Evolutionary conservation across 106 monocot genomes (phyloP).

Genomic region (Dioscorea dumetorum): DNA sequence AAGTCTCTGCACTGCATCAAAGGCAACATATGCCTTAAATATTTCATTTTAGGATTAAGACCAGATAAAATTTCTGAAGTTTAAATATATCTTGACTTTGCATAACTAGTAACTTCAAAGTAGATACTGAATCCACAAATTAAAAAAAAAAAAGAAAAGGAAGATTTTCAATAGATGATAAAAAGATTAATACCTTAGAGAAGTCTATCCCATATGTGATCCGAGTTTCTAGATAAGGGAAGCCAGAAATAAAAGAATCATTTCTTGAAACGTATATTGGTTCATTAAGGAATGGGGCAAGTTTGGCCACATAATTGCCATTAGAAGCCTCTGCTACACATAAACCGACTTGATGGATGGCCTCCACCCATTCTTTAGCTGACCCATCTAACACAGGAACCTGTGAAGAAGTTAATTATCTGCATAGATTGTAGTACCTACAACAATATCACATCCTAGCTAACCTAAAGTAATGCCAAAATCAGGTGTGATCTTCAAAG

Average conservation of each 20-base stretch:
- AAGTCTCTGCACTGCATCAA: background rate
- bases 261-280: slow-evolving; percentile 40
- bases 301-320: slow-evolving; percentile 44
- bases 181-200: slow-evolving; percentile 37
- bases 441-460: background rate
- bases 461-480: background rate
- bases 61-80: background rate
- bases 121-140: background rate
- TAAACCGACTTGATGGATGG: slow-evolving; percentile 52
- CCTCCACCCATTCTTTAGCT: slow-evolving; percentile 75
- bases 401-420: slow-evolving; percentile 24
- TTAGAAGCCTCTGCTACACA: slow-evolving; percentile 44
- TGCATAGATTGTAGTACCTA: background rate
- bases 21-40: background rate
- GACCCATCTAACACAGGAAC: slow-evolving; percentile 96
- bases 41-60: background rate
- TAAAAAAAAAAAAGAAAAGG: background rate
- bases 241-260: slow-evolving; percentile 72
- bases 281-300: slow-evolving; percentile 50
- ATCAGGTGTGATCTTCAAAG: background rate
- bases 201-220: slow-evolving; percentile 88
- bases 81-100: background rate
- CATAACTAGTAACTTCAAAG: too few relatives aligned
- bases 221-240: slow-evolving; percentile 56
- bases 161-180: background rate